Evolutionary conservation across 1,284 basidiomycete species (phyloP), one percentile per base, ranked within the genome.

Genomic region (Volvariella volvacea): DNA sequence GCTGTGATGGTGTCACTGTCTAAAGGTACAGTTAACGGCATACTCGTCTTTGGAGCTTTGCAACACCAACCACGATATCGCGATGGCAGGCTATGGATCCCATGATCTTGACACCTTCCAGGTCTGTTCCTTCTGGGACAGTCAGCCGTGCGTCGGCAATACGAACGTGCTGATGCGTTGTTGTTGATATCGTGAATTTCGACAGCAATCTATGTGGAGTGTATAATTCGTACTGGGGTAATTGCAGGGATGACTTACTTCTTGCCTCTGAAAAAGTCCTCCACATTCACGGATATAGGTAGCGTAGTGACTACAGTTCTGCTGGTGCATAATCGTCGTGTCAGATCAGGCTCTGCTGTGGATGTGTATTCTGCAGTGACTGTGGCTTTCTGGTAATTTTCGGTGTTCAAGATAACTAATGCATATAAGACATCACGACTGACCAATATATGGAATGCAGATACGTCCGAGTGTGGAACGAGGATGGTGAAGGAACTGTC

Each of bases 261-360:
- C 49, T 74, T 68, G 21, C 80, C 81, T 14, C 89, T 78, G 65
- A 92, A 91, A 60, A 87, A 89, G 59, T 92, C 89, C 59, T 92
- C 83, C 1, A 92, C 88, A 48, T 88, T 91, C 42, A 91, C 83
- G 9, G 82, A 74, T 39, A 92, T 69, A 2, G 89, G 88, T n/a
- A 92, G 66, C 0, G 78, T 71, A 2, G 81, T 78, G 7, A 72
- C 65, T 14, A 91, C 70, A 3, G 70, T 61, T 46, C 74, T 71
- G n/a, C 70, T 68, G 9, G 76, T 64, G 30, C 62, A 66, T 20
- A 88, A 56, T 6, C 58, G 70, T 25, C 89, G 73, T 16, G 60
- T 61, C 10, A 82, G 53, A 3, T 64, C 62, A 1, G 80, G 73
- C 43, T 86, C 75, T 1, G 65, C 52, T 8, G 55, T 55, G 0